Conservation (phyloP, 2,329 filamentous ascomycete species). For the Bipolaris zeicola region DNA sequence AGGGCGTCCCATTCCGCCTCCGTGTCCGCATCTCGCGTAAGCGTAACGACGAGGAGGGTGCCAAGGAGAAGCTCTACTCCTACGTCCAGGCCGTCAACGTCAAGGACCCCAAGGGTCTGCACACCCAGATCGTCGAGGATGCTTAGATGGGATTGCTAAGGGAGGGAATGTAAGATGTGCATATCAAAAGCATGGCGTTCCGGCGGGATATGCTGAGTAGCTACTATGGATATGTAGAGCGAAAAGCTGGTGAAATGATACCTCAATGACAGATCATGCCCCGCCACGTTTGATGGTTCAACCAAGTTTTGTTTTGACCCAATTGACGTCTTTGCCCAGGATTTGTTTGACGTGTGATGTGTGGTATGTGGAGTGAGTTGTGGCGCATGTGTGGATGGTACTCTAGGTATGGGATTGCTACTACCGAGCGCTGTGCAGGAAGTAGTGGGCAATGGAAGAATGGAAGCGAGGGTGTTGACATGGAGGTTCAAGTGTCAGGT, state of each 20-base stretch:
- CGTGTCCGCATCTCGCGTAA: conserved; percentile 98
- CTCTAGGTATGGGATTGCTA: too few species aligned
- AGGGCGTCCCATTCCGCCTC: conserved; percentile 97
- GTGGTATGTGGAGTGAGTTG: background rate
- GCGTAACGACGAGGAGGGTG: conserved; percentile 99
- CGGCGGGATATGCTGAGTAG: conserved; percentile 44
- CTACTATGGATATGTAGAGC: conserved; percentile 32
- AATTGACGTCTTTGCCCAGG: background rate
- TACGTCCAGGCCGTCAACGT: conserved; percentile 99
- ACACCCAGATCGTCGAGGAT: conserved; percentile 83
- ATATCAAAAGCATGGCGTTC: conserved; percentile 45
- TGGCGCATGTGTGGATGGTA: too few species aligned
- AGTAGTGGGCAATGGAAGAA: too few species aligned
- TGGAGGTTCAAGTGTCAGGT: background rate
- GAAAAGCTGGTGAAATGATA: conserved; percentile 47
- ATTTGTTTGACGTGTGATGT: background rate
- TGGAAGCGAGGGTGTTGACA: background rate
- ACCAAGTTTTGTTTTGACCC: background rate
- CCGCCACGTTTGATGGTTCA: conserved; percentile 28
- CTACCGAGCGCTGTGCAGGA: too few species aligned
- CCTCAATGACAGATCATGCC: conserved; percentile 43
- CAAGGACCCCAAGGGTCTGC: conserved; percentile 98
- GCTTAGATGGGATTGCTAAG: conserved; percentile 49
- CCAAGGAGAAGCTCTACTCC: conserved; percentile 99
- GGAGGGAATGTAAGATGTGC: conserved; percentile 29